Conservation (phyloP, 345 rosid genomes). For the Alliaria petiolata region DNA sequence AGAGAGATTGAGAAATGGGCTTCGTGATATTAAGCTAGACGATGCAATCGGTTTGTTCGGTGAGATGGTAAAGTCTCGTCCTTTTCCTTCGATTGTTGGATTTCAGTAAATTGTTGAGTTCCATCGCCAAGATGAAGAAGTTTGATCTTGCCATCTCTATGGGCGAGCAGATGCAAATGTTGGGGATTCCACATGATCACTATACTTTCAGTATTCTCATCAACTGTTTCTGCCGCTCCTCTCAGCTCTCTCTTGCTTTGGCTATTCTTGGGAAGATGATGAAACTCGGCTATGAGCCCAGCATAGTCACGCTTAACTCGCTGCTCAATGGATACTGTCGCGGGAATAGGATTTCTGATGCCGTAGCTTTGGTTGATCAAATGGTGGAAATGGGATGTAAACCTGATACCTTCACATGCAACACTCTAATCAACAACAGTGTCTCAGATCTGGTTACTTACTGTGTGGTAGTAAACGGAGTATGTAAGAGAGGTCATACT, state of each 20-base stretch:
- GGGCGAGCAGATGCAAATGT: not conserved
- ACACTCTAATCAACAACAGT: too few species aligned
- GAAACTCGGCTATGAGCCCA: not conserved
- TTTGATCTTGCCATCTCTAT: constrained; percentile 1
- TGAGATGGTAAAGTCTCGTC: not conserved
- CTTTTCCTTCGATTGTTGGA: not conserved
- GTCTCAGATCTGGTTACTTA: too few species aligned
- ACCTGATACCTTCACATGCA: too few species aligned
- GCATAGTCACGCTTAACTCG: not conserved
- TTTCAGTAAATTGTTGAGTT: not conserved
- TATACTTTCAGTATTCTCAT: constrained; percentile 1
- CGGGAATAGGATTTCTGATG: too few species aligned
- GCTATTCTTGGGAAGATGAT: not conserved
- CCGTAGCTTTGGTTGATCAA: too few species aligned
- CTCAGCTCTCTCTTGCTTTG: not conserved
- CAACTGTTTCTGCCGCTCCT: not conserved
- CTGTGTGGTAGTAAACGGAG: too few species aligned
- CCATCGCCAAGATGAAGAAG: not conserved
- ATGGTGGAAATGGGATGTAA: too few species aligned
- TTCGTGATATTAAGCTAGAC: not conserved
- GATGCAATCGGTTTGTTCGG: not conserved
- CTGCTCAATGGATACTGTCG: not conserved
- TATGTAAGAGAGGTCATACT: too few species aligned
- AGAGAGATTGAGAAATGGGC: not conserved
- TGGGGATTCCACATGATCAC: not conserved